Evolutionary conservation across 2,329 filamentous ascomycete species (phyloP).

Genomic region (Lachnellula occidentalis): DNA sequence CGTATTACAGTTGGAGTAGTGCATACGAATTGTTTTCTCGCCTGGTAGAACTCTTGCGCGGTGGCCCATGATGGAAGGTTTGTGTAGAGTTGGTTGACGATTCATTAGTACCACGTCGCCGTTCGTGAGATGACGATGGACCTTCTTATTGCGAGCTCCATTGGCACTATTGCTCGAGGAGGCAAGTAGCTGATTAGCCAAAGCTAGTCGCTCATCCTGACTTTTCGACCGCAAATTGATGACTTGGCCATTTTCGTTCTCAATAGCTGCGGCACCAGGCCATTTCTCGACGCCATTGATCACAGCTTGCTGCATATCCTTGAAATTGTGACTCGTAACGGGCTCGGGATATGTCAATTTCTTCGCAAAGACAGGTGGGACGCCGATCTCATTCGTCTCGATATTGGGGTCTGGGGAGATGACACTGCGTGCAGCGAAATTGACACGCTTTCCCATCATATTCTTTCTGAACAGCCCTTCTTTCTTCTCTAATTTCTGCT

Average conservation of each 20-base stretch:
- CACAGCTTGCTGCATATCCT: slow-evolving; percentile 91
- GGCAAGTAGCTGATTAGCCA: slow-evolving; percentile 89
- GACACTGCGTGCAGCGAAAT: slow-evolving; percentile 94
- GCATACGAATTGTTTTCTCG: slow-evolving; percentile 98
- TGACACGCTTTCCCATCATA: slow-evolving; percentile 99
- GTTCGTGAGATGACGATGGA: slow-evolving; percentile 91
- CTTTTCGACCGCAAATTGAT: slow-evolving; percentile 84
- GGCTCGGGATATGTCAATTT: slow-evolving; percentile 96
- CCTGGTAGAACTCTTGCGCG: slow-evolving; percentile 85
- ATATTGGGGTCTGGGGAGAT: slow-evolving; percentile 98
- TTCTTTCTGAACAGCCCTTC: slow-evolving; percentile 97
- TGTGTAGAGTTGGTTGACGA: slow-evolving; percentile 93
- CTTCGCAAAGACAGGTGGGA: slow-evolving; percentile 94
- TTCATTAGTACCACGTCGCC: slow-evolving; percentile 99
- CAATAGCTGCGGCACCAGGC: slow-evolving; percentile 89
- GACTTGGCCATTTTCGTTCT: slow-evolving; percentile 91
- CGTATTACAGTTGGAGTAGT: slow-evolving; percentile 98
- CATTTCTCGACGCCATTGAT: slow-evolving; percentile 92
- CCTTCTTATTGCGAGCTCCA: slow-evolving; percentile 86
- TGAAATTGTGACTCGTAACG: slow-evolving; percentile 94
- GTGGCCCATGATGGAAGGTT: slow-evolving; percentile 98
- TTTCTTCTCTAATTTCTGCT: slow-evolving; percentile 97
- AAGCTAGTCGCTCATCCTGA: slow-evolving; percentile 76
- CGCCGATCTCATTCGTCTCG: slow-evolving; percentile 97
- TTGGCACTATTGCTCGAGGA: slow-evolving; percentile 70